Evolutionary conservation across 1,139 yeast species (phyloP).

Genomic region (Sugiyamaella sp.): DNA sequence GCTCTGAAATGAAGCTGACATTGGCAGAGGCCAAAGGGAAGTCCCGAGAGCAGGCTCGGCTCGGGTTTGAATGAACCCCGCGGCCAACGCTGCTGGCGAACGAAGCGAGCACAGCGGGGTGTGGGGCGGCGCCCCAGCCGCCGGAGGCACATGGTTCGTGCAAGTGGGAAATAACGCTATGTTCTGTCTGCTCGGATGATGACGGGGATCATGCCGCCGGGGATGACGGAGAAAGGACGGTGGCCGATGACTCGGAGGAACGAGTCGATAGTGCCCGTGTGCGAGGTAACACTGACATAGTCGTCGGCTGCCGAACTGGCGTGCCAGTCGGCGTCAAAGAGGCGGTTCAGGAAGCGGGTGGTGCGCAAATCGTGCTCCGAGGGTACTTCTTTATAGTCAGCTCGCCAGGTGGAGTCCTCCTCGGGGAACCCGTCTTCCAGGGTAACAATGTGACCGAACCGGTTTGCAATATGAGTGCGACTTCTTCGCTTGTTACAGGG

Average conservation of each 20-base stretch:
- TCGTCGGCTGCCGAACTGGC: constrained; percentile 32
- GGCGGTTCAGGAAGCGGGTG: constrained; percentile 51
- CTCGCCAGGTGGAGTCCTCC: constrained; percentile 50
- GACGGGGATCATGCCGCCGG: constrained; percentile 71
- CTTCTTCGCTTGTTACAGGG: constrained; percentile 64
- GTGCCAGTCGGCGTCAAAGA: constrained; percentile 44
- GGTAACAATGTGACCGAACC: constrained; percentile 50
- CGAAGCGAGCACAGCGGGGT: constrained; percentile 3
- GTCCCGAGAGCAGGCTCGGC: too few species aligned
- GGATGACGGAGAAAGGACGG: constrained; percentile 56
- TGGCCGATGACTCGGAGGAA: constrained; percentile 57
- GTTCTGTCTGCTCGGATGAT: constrained; percentile 42
- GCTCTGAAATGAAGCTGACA: too few species aligned
- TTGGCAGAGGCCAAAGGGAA: too few species aligned
- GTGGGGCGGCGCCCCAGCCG: constrained; percentile 10
- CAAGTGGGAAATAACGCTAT: too few species aligned
- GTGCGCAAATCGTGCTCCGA: constrained; percentile 56
- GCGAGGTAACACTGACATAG: constrained; percentile 57
- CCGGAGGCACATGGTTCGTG: constrained; percentile 1
- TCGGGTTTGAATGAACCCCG: neutral
- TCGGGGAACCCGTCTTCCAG: constrained; percentile 25
- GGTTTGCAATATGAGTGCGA: constrained; percentile 44
- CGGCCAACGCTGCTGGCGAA: neutral
- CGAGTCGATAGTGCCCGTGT: constrained; percentile 63
- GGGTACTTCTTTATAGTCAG: constrained; percentile 50